Percentiles rank a stretch among this genome's conserved stretches.
Evolutionary conservation across 2,329 filamentous ascomycete species (phyloP).

Genomic region (Aspergillus chevalieri): DNA sequence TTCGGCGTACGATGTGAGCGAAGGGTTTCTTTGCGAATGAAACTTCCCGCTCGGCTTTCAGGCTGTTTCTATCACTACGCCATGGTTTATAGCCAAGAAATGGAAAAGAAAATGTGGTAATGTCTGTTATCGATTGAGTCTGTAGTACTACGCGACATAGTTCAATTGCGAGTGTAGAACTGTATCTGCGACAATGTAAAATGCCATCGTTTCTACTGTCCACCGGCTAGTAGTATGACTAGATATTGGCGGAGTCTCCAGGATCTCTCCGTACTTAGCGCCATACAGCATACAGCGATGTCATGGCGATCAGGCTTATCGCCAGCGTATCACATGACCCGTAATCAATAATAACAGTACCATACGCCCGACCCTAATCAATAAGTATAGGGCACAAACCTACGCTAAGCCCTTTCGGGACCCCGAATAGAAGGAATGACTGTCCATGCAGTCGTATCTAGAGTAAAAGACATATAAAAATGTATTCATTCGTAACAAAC

Average conservation of each 20-base stretch:
- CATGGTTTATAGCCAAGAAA: conserved; percentile 16
- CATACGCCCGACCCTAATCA: not conserved
- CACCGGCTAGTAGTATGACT: not conserved
- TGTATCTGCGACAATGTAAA: not conserved
- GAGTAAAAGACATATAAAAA: not conserved
- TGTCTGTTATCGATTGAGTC: conserved; percentile 6
- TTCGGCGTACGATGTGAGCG: conserved; percentile 18
- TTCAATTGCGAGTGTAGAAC: too few species aligned
- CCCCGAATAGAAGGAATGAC: not conserved
- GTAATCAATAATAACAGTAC: not conserved
- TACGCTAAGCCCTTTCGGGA: conserved; percentile 10
- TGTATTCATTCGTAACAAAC: not conserved
- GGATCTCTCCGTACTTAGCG: not conserved
- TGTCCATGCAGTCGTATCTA: too few species aligned
- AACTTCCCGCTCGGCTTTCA: conserved; percentile 14
- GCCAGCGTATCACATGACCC: not conserved
- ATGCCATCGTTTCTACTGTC: not conserved
- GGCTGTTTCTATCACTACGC: conserved; percentile 14
- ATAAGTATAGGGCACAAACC: conserved; percentile 14
- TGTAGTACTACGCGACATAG: too few species aligned
- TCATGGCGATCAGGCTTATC: not conserved
- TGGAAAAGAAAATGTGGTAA: conserved; percentile 20
- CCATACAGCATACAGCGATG: not conserved
- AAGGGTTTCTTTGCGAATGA: conserved; percentile 15
- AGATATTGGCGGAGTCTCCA: conserved; percentile 5